Evolutionary conservation across 805 yeast genomes (phyloP), one percentile per base, ranked within the genome.

Genomic region (Candida tammaniensis): DNA sequence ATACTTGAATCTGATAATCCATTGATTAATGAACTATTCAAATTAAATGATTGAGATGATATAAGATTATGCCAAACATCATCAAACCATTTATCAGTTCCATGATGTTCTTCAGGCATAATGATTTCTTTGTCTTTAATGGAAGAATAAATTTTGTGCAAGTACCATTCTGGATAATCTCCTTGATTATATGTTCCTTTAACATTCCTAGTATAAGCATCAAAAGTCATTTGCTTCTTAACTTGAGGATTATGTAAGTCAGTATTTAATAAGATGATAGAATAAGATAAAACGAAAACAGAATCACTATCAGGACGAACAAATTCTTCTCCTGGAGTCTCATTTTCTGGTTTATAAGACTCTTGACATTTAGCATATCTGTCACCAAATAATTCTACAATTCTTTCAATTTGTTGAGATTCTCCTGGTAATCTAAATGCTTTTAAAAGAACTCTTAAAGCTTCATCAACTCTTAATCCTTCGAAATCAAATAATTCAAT

Each of bases 51-150:
- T 11, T 21, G 14, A 17, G 74, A 70, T 1, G 75, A 69, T 27
- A 85, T 74, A 40, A 84, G 55, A 39, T 82, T 79, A 46, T 81
- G 80, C 95, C 95, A 85, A 19, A 65, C 70, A 51, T 85, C 91
- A 52, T 89, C 97, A 58, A 89, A 91, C 80, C 95, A 83, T 53
- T 84, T 87, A 14, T 87, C 85, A 8, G 88, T 86, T 11, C 91
- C 93, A 54, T 87, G 94, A 48, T 91, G 97, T 51, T 93, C 98
- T 51, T 93, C 98, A 0, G 98, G 98, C 89, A 94, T 86, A 31
- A 93, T 86, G 43, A 93, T 93, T 58, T 93, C 99, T 33, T 83
- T 76, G 36, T 82, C 86, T 41, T 78, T 73, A 36, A 93, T 89
- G 1, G 95, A 83, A 17, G 74, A 64, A 57, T 85, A 93, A 17